Evolutionary conservation across 2,329 filamentous ascomycete genomes (phyloP).

Genomic region (Penicillium decumbens): DNA sequence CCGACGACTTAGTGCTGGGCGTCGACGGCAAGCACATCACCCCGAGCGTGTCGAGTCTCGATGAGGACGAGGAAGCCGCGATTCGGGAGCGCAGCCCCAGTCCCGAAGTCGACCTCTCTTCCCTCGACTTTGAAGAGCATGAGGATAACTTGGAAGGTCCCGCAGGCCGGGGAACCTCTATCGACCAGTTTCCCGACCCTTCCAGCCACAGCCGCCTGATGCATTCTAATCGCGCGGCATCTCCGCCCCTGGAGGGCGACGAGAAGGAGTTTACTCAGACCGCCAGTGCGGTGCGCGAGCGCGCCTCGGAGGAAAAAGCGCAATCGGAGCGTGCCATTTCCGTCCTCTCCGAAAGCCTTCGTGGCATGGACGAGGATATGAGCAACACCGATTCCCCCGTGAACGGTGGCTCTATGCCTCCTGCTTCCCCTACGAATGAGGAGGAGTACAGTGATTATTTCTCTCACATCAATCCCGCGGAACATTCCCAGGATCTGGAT

Average conservation of each 20-base stretch:
- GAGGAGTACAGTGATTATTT: slow-evolving; percentile 36
- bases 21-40: slow-evolving; percentile 64
- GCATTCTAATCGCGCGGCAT: slow-evolving; percentile 67
- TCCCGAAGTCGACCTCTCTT: slow-evolving; percentile 86
- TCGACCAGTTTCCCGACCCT: slow-evolving; percentile 50
- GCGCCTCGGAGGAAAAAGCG: slow-evolving; percentile 40
- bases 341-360: slow-evolving; percentile 45
- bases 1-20: slow-evolving; percentile 49
- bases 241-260: slow-evolving; percentile 85
- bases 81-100: slow-evolving; percentile 69
- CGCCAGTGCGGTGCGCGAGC: slow-evolving; percentile 71
- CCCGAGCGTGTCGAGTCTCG: slow-evolving; percentile 71
- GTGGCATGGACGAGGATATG: slow-evolving; percentile 28
- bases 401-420: slow-evolving; percentile 30
- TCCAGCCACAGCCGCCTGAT: slow-evolving; percentile 55
- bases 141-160: slow-evolving; percentile 52
- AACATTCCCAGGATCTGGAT: slow-evolving; percentile 28
- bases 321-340: slow-evolving; percentile 30
- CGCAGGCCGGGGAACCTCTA: slow-evolving; percentile 57
- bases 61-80: slow-evolving; percentile 67
- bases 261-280: slow-evolving; percentile 97
- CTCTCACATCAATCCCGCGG: slow-evolving; percentile 25
- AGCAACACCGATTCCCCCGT: slow-evolving; percentile 29
- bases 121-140: slow-evolving; percentile 73
- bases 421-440: slow-evolving; percentile 29